Percentiles rank a stretch among this genome's conserved stretches.
Conservation (phyloP, 108 stramenopile species). For the Bacterosira constricta region DNA sequence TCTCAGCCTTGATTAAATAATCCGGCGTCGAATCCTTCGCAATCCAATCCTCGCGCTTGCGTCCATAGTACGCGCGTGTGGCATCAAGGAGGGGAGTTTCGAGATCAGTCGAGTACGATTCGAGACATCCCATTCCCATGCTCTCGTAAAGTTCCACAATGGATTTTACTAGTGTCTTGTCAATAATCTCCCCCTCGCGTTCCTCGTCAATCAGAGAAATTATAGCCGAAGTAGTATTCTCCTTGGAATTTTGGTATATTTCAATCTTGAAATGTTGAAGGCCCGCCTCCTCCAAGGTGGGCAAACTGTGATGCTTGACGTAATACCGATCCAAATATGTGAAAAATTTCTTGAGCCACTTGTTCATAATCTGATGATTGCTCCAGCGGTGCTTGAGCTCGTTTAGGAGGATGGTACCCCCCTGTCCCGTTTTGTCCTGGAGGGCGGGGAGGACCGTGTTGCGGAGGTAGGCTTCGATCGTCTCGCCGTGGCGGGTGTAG, state of each 20-base stretch:
- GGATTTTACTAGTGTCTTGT: slow-evolving; percentile 91
- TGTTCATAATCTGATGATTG: slow-evolving; percentile 99
- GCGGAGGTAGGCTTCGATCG: slow-evolving; percentile 91
- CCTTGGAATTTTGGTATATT: slow-evolving; percentile 95
- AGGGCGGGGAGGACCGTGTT: slow-evolving; percentile 92
- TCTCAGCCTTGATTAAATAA: slow-evolving; percentile 97
- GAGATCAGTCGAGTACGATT: slow-evolving; percentile 91
- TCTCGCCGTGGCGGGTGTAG: slow-evolving; percentile 95
- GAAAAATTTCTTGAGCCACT: slow-evolving; percentile 99
- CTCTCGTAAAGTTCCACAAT: slow-evolving; percentile 96
- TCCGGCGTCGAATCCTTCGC: slow-evolving; percentile 92
- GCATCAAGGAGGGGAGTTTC: slow-evolving; percentile 88
- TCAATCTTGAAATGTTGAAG: slow-evolving; percentile 91
- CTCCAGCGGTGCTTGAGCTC: slow-evolving; percentile 95
- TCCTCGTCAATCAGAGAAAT: slow-evolving; percentile 94
- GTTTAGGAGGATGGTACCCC: slow-evolving; percentile 84
- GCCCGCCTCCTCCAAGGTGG: slow-evolving; percentile 91
- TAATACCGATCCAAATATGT: slow-evolving; percentile 99
- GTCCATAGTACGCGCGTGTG: slow-evolving; percentile 92
- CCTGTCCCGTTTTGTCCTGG: slow-evolving; percentile 80
- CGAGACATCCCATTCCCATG: slow-evolving; percentile 96
- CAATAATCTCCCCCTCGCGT: slow-evolving; percentile 93
- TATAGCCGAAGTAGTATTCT: slow-evolving; percentile 86
- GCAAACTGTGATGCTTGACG: slow-evolving; percentile 94
- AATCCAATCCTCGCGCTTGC: slow-evolving; percentile 97